Base-by-base conservation (phyloP, 805 yeast genomes). In the Saccharomycopsis oosterbeekiorum region DNA sequence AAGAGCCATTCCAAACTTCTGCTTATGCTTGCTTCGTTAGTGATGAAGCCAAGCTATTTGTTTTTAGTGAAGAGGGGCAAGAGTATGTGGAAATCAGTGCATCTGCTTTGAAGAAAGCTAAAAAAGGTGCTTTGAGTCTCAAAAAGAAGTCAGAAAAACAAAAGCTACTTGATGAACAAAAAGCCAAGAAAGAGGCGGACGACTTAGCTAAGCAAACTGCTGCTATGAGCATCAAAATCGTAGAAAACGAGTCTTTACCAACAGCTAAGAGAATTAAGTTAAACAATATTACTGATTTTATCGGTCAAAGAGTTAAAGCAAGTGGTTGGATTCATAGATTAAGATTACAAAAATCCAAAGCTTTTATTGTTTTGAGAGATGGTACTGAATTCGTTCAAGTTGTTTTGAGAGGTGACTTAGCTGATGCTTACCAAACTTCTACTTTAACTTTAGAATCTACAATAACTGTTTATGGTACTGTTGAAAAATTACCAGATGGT, bases 251-350 rank as follows among this genome's bases (percentile, higher is more conserved):
- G 55, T 79, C 89, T 14, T 80, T 89, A 68, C 91, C 96, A 60
- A 70, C 68, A 41, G 93, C 97, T 55, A 71, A 74, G 60, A 82
- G 77, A 70, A 80, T 84, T 73, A 92, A 89, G 76, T 81, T 94
- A 69, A 73, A 77, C 64, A 67, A 79, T 10, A 73, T 85, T 58
- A 79, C 80, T 62, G 79, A 76, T 5, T 69, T 74, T 68, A 79
- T 90, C 51, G 94, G 84, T 62, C 67, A 77, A 65, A 84, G 99
- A 74, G 90, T 90, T 59, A 72, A 79, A 60, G 86, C 93, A 54
- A 84, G 84, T 66, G 99, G 99, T 65, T 94, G 99, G 99, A 80
- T 94, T 64, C 99, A 94, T 75, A 86, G 99, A 73, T 79, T 96
- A 68, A 86, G 99, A 74, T 68, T 84, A 54, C 98, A 94, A 75